A percentile compares a stretch with the other conserved stretches of the same genome.
Conservation (phyloP, 1,284 basidiomycete species). For the Abortiporus biennis region DNA sequence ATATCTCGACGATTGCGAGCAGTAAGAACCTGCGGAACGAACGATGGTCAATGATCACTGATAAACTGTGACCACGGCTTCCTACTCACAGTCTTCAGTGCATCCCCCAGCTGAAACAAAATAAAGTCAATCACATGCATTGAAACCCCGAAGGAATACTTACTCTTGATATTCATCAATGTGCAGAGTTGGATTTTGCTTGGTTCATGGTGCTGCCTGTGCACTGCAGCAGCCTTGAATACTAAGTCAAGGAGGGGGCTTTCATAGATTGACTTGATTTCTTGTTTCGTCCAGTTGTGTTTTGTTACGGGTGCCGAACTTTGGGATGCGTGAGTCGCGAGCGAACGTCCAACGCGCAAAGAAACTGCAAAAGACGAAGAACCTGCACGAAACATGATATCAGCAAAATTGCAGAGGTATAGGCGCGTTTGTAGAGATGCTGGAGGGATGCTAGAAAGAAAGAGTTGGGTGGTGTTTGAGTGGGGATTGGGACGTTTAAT, state of each 20-base stretch:
- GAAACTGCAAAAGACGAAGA: slow-evolving; percentile 14
- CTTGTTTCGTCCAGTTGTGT: slow-evolving; percentile 60
- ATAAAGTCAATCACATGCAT: neutral
- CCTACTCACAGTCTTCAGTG: slow-evolving; percentile 89
- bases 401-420: slow-evolving; percentile 3
- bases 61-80: no score
- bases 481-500: slow-evolving; percentile 14
- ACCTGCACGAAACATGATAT: slow-evolving; percentile 22
- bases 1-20: slow-evolving; percentile 93
- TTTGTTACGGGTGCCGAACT: slow-evolving; percentile 29
- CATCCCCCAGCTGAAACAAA: slow-evolving; percentile 77
- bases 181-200: slow-evolving; percentile 94
- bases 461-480: slow-evolving; percentile 19
- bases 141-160: slow-evolving; percentile 25
- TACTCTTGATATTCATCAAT: slow-evolving; percentile 98
- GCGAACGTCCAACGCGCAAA: slow-evolving; percentile 33
- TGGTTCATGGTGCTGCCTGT: slow-evolving; percentile 84
- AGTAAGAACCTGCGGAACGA: slow-evolving; percentile 75
- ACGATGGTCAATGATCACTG: no score
- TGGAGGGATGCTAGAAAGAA: neutral
- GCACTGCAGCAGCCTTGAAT: slow-evolving; percentile 78
- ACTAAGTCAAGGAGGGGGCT: slow-evolving; percentile 82
- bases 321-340: slow-evolving; percentile 55
- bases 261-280: slow-evolving; percentile 76
- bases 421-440: slow-evolving; percentile 1